A percentile compares a stretch with the other conserved stretches of the same genome.
Evolutionary conservation across 352 stramenopile genomes (phyloP).

Genomic region (Phytophthora fragariaefolia): DNA sequence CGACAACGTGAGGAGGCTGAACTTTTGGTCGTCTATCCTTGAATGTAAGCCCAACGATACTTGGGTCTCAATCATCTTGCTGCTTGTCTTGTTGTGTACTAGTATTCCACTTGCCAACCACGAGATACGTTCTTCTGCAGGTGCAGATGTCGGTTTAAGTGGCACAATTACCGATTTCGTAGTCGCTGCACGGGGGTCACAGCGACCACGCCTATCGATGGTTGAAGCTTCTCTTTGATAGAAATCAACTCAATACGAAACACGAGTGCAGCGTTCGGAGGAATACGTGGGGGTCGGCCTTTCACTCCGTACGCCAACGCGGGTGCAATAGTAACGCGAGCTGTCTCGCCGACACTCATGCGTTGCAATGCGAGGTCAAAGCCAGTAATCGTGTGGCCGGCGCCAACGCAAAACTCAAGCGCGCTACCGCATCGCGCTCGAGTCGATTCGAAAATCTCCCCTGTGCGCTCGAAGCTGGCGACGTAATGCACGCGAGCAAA

Average conservation of each 20-base stretch:
- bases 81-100: neutral
- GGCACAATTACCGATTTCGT: conserved; percentile 22
- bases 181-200: conserved; percentile 30
- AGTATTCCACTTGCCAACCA: neutral
- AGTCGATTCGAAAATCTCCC: conserved; percentile 72
- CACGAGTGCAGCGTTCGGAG: conserved; percentile 69
- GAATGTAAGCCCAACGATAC: neutral
- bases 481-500: conserved; percentile 80
- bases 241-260: conserved; percentile 86
- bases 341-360: conserved; percentile 82
- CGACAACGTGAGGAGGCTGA: conserved; percentile 17
- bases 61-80: conserved; percentile 11
- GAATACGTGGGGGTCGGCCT: conserved; percentile 69
- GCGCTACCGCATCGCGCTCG: conserved; percentile 53
- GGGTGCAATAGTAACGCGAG: conserved; percentile 64
- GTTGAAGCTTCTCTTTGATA: conserved; percentile 77
- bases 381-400: conserved; percentile 67
- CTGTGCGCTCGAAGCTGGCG: conserved; percentile 56
- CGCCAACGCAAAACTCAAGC: conserved; percentile 79
- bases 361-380: conserved; percentile 75
- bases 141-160: neutral
- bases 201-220: conserved; percentile 26
- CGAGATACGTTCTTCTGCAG: neutral
- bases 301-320: conserved; percentile 80
- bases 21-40: conserved; percentile 10